Conservation (phyloP, 1,284 basidiomycete species). For the Schizophyllum commune region DNA sequence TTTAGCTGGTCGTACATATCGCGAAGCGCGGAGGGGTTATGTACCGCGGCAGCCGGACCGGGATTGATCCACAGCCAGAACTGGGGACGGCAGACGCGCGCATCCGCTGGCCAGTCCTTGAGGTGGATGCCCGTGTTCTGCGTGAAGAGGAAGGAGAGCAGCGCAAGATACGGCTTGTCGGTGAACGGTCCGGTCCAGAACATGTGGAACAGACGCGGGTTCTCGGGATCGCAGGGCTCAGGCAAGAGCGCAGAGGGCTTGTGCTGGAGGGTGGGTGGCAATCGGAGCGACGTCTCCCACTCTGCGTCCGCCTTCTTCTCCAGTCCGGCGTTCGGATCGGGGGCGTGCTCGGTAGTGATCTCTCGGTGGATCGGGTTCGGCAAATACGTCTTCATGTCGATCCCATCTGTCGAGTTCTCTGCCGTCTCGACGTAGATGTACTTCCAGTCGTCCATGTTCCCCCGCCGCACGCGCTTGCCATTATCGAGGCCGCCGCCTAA, state of each 20-base stretch:
- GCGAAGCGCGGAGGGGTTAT: slow-evolving; percentile 56
- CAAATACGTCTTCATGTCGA: background rate
- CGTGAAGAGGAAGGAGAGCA: slow-evolving; percentile 75
- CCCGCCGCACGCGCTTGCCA: slow-evolving; percentile 51
- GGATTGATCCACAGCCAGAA: slow-evolving; percentile 89
- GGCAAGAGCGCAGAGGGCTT: slow-evolving; percentile 49
- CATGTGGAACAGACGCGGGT: slow-evolving; percentile 76
- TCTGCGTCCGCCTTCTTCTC: slow-evolving; percentile 28
- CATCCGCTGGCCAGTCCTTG: slow-evolving; percentile 26
- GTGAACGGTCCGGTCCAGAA: slow-evolving; percentile 83
- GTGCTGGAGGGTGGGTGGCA: slow-evolving; percentile 30
- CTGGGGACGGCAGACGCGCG: slow-evolving; percentile 55
- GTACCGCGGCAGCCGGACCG: slow-evolving; percentile 62
- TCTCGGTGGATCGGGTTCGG: background rate
- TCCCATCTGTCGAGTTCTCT: slow-evolving; percentile 6
- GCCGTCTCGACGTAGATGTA: slow-evolving; percentile 60
- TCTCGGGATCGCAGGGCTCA: slow-evolving; percentile 57
- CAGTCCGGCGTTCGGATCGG: slow-evolving; percentile 26
- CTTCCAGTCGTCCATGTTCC: slow-evolving; percentile 56
- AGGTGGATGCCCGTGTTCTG: slow-evolving; percentile 72
- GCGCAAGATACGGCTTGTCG: slow-evolving; percentile 76
- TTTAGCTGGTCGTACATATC: slow-evolving; percentile 65
- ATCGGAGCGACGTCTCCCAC: slow-evolving; percentile 33
- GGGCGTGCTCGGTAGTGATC: slow-evolving; percentile 7
- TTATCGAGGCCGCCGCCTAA: slow-evolving; percentile 66